A percentile compares a stretch with the other conserved stretches of the same genome.
phyloP scores from a whole-genome alignment of 768 basidiomycete genomes.

The Boletus sp. region DNA sequence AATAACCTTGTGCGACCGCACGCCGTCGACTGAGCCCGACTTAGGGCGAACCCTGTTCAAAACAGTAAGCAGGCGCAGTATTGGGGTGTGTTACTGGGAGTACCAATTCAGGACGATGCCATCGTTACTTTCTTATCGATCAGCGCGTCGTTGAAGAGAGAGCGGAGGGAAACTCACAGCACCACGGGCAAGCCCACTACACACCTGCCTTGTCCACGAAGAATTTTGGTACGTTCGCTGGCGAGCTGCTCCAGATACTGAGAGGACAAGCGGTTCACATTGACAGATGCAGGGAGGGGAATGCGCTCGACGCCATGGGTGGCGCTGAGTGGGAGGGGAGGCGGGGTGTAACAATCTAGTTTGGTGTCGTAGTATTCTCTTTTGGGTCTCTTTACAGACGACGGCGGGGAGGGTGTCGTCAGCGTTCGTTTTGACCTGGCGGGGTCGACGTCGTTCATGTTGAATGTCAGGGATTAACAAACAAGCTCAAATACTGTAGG shows the following conservation, averaged over 20 bases:
- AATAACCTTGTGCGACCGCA: neutral
- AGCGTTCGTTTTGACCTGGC: conserved; percentile 12
- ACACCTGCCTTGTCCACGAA: conserved; percentile 20
- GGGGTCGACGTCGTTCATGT: conserved; percentile 15
- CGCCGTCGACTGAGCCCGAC: neutral
- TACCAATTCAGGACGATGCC: conserved; percentile 32
- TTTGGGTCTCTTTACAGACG: conserved; percentile 21
- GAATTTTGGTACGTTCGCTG: conserved; percentile 15
- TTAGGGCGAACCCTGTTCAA: conserved; percentile 15
- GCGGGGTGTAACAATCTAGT: neutral
- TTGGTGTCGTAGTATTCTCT: conserved; percentile 10
- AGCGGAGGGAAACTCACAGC: conserved; percentile 18
- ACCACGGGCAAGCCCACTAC: conserved; percentile 25
- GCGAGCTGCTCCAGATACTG: conserved; percentile 13
- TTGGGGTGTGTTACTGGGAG: neutral
- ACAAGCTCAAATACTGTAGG: conserved; percentile 24
- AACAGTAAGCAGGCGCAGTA: conserved; percentile 6
- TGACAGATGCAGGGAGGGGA: conserved; percentile 9
- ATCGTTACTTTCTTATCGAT: conserved; percentile 22
- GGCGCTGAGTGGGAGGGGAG: conserved; percentile 19
- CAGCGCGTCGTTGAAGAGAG: neutral
- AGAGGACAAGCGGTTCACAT: conserved; percentile 7
- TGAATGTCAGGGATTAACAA: conserved; percentile 10
- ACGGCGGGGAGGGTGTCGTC: conserved; percentile 2
- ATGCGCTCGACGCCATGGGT: conserved; percentile 30